Evolutionary conservation across 2,329 filamentous ascomycete genomes (phyloP).

Genomic region (Geosmithia putterillii): DNA sequence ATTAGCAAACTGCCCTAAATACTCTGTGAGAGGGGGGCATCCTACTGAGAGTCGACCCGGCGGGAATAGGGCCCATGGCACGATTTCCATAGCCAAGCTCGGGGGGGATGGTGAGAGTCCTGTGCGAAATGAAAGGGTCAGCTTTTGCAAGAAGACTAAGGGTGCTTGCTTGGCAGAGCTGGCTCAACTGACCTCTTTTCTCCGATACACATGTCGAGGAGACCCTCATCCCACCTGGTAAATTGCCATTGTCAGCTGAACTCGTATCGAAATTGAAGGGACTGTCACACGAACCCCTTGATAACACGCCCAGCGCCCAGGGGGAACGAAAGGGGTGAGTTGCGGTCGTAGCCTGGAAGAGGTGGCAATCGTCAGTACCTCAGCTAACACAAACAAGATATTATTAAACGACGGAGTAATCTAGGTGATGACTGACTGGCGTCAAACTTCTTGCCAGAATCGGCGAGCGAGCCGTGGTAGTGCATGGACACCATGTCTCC

Average conservation of each 20-base stretch:
- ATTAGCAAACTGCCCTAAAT: neutral
- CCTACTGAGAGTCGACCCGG: constrained; percentile 62
- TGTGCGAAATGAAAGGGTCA: constrained; percentile 10
- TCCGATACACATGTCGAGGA: constrained; percentile 89
- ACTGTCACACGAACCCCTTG: constrained; percentile 51
- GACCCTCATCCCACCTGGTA: constrained; percentile 87
- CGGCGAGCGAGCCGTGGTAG: constrained; percentile 71
- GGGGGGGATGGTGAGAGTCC: constrained; percentile 81
- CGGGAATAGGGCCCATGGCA: constrained; percentile 71
- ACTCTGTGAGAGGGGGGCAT: neutral
- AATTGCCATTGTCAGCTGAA: neutral
- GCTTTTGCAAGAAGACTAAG: neutral
- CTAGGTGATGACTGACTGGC: constrained; percentile 31
- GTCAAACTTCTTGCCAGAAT: constrained; percentile 71
- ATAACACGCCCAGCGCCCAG: constrained; percentile 79
- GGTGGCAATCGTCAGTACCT: neutral
- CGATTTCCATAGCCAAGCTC: constrained; percentile 70
- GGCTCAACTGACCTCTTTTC: constrained; percentile 54
- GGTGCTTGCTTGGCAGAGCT: neutral
- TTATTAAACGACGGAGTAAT: neutral
- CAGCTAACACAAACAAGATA: neutral
- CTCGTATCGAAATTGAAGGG: neutral
- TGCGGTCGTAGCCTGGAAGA: constrained; percentile 56
- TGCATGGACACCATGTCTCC: constrained; percentile 79
- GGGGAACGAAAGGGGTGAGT: constrained; percentile 63